phyloP scores from a whole-genome alignment of 192 early-diverging fungal genomes.

The Rhizophagus prolifer region DNA sequence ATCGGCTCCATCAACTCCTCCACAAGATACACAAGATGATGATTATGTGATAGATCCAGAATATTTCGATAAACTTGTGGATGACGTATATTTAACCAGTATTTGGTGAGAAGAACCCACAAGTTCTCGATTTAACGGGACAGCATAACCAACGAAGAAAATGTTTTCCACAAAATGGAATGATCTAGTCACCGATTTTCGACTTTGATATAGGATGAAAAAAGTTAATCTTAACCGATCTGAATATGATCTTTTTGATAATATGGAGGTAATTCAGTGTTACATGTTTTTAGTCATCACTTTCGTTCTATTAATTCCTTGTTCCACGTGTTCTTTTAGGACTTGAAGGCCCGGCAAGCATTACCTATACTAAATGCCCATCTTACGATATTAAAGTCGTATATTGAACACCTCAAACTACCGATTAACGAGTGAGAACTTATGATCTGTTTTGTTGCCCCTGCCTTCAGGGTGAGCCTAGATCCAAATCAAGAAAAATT shows the following conservation, averaged over 20 bases:
- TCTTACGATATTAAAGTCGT: constrained; percentile 9
- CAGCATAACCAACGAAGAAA: constrained; percentile 17
- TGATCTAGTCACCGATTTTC: constrained; percentile 2
- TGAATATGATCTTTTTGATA: constrained; percentile 21
- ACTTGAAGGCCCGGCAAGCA: constrained; percentile 3
- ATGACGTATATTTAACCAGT: constrained; percentile 1
- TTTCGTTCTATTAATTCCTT: constrained; percentile 22
- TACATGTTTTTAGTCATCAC: constrained; percentile 16
- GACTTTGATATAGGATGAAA: neutral
- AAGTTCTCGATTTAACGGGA: neutral
- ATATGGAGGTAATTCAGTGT: constrained; percentile 14
- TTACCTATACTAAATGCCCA: constrained; percentile 8
- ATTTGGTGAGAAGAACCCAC: constrained; percentile 13
- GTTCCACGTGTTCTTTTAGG: neutral
- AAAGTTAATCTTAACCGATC: constrained; percentile 3
- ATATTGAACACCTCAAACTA: constrained; percentile 14
- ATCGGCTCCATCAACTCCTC: neutral
- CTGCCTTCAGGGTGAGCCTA: constrained; percentile 16
- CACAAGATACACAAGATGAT: neutral
- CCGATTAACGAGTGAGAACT: constrained; percentile 12
- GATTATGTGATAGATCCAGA: constrained; percentile 16
- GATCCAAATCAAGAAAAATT: constrained; percentile 25
- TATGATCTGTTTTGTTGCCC: neutral
- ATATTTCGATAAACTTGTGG: constrained; percentile 7
- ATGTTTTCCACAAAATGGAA: constrained; percentile 13